Evolutionary conservation across 2,329 filamentous ascomycete genomes (phyloP).

Genomic region (Alternaria dauci): DNA sequence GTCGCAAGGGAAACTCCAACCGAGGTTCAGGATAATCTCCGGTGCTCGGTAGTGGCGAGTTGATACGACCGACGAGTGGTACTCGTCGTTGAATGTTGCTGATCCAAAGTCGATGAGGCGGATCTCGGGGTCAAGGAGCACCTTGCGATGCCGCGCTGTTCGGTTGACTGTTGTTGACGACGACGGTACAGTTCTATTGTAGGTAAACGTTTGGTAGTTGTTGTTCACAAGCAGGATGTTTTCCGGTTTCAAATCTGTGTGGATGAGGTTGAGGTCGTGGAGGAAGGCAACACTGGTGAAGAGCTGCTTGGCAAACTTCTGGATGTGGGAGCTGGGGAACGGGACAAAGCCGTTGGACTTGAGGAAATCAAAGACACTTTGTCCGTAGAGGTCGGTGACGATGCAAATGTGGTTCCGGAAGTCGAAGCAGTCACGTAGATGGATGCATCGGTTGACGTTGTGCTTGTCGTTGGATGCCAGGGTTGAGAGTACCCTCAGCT

Average conservation of each 20-base stretch:
- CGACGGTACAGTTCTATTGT: slow-evolving; percentile 72
- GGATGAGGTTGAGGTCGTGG: slow-evolving; percentile 95
- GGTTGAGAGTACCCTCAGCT: slow-evolving; percentile 90
- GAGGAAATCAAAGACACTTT: slow-evolving; percentile 97
- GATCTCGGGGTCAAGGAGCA: slow-evolving; percentile 71
- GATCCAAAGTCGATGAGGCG: slow-evolving; percentile 73
- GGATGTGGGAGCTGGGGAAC: slow-evolving; percentile 98
- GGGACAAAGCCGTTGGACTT: slow-evolving; percentile 96
- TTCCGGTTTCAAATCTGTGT: slow-evolving; percentile 79
- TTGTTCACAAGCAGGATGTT: slow-evolving; percentile 73
- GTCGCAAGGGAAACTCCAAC: slow-evolving; percentile 73
- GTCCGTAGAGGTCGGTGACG: slow-evolving; percentile 79
- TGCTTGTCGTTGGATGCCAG: slow-evolving; percentile 88
- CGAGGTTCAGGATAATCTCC: slow-evolving; percentile 72
- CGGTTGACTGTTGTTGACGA: slow-evolving; percentile 67
- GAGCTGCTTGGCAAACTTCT: slow-evolving; percentile 92
- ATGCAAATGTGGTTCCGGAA: slow-evolving; percentile 96
- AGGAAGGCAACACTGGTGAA: slow-evolving; percentile 99
- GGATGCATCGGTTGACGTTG: slow-evolving; percentile 96
- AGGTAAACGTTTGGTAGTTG: slow-evolving; percentile 73
- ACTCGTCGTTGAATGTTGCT: slow-evolving; percentile 73
- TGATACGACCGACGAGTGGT: slow-evolving; percentile 72
- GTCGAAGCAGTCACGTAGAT: slow-evolving; percentile 95
- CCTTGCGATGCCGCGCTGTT: slow-evolving; percentile 68
- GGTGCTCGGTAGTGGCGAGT: slow-evolving; percentile 72